Percentiles rank a stretch among this genome's conserved stretches.
Evolutionary conservation across 2,329 filamentous ascomycete genomes (phyloP).

Genomic region (Aureobasidium sp.): DNA sequence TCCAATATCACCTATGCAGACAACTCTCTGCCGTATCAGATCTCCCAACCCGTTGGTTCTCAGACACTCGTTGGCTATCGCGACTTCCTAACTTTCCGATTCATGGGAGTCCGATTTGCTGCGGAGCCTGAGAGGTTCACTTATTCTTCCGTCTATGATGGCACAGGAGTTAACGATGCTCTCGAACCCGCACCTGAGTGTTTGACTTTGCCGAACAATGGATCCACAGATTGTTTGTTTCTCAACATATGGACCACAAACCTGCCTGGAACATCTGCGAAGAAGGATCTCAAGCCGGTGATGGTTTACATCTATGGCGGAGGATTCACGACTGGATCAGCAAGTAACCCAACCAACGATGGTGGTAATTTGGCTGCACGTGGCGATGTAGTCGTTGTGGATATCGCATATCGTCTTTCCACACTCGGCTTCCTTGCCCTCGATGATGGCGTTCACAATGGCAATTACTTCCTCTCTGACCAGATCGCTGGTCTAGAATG

Average conservation of each 20-base stretch:
- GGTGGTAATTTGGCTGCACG: constrained; percentile 64
- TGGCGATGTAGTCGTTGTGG: constrained; percentile 65
- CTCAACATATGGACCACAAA: constrained; percentile 56
- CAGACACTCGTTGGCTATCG: constrained; percentile 49
- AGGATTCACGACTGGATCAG: constrained; percentile 58
- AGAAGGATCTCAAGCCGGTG: constrained; percentile 49
- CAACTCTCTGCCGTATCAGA: constrained; percentile 26
- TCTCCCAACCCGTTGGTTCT: constrained; percentile 25
- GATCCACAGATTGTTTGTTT: constrained; percentile 47
- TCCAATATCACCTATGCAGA: constrained; percentile 25
- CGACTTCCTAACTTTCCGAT: constrained; percentile 59
- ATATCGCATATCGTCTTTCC: constrained; percentile 66
- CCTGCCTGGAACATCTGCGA: constrained; percentile 44
- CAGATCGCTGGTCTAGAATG: constrained; percentile 35
- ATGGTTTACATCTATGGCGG: constrained; percentile 63
- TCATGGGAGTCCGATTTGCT: constrained; percentile 54
- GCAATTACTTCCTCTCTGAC: constrained; percentile 60
- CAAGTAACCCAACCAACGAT: constrained; percentile 45
- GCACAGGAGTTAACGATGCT: constrained; percentile 50
- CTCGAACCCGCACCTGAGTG: constrained; percentile 53
- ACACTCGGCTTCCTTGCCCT: constrained; percentile 67
- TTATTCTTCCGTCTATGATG: constrained; percentile 53
- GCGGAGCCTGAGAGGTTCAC: constrained; percentile 45
- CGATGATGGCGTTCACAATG: constrained; percentile 60
- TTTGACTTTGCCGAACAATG: constrained; percentile 37